phyloP scores from a whole-genome alignment of 306 rosid genomes.

The Ormosia emarginata region DNA sequence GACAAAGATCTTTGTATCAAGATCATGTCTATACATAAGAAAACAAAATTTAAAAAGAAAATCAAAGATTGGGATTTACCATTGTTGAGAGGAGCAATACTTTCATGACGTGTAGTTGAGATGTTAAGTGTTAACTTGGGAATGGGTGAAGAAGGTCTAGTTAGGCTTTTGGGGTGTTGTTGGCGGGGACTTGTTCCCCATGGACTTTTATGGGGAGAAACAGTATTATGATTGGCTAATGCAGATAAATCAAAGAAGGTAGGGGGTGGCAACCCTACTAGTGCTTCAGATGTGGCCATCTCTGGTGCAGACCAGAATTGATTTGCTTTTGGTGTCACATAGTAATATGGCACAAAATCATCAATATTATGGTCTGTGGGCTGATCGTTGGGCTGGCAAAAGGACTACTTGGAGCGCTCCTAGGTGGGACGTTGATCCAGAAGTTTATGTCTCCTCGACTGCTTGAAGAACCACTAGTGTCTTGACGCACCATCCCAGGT shows the following conservation, averaged over 20 bases:
- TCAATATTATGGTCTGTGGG: constrained; percentile 37
- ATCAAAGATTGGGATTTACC: too few relatives aligned
- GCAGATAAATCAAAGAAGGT: constrained; percentile 47
- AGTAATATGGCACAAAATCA: constrained; percentile 46
- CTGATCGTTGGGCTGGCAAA: constrained; percentile 56
- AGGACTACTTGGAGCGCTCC: constrained; percentile 76
- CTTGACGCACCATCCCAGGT: constrained; percentile 27
- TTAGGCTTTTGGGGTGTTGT: constrained; percentile 43
- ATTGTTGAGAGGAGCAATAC: constrained; percentile 29
- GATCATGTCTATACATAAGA: too few relatives aligned
- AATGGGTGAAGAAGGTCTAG: constrained; percentile 51
- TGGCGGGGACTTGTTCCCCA: constrained; percentile 39
- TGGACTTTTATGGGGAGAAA: constrained; percentile 69
- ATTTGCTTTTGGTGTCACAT: constrained; percentile 37
- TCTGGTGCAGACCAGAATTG: constrained; percentile 91
- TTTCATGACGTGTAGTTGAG: constrained; percentile 44
- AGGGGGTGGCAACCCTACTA: constrained; percentile 35
- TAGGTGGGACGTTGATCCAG: constrained; percentile 35
- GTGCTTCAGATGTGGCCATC: constrained; percentile 36
- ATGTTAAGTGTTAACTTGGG: constrained; percentile 41
- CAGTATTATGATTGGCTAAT: constrained; percentile 27
- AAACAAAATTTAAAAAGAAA: too few relatives aligned
- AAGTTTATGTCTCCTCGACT: constrained; percentile 13
- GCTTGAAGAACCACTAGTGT: constrained; percentile 5
- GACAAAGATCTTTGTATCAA: too few relatives aligned